phyloP scores from a whole-genome alignment of 805 yeast species.

The Zygosaccharomyces rouxii region DNA sequence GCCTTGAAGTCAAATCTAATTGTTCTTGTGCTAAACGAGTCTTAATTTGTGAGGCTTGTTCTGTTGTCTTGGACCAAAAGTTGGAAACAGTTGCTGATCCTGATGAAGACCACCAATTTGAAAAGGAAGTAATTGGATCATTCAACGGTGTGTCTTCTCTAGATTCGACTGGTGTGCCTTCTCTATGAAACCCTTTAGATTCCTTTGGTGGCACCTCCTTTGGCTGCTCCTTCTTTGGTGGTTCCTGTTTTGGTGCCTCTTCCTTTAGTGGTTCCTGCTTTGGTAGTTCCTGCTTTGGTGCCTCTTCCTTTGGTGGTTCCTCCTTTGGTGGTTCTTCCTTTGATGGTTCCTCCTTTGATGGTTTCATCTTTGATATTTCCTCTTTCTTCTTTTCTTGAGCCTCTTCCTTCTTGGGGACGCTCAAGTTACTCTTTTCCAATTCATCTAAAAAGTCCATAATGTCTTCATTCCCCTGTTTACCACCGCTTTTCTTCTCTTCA shows the following conservation, averaged over 20 bases:
- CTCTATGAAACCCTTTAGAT: too few relatives aligned
- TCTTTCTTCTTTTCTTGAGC: conserved; percentile 7
- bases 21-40: conserved; percentile 36
- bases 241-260: too few relatives aligned
- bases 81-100: conserved; percentile 64
- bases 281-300: background rate
- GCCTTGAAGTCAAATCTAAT: conserved; percentile 29
- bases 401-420: conserved; percentile 28
- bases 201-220: too few relatives aligned
- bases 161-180: conserved; percentile 10
- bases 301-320: too few relatives aligned
- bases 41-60: conserved; percentile 41
- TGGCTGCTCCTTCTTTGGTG: background rate
- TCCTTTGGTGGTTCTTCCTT: too few relatives aligned
- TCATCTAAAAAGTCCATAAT: conserved; percentile 54
- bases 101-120: conserved; percentile 71
- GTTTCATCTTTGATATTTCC: conserved; percentile 12
- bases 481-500: conserved; percentile 43
- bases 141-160: conserved; percentile 30
- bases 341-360: background rate
- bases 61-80: conserved; percentile 60
- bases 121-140: conserved; percentile 62
- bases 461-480: conserved; percentile 35
- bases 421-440: conserved; percentile 56
- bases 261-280: too few relatives aligned